Evolutionary conservation across 2,329 filamentous ascomycete genomes (phyloP), one percentile per base, ranked within the genome.

Genomic region (Alternaria arbusti): DNA sequence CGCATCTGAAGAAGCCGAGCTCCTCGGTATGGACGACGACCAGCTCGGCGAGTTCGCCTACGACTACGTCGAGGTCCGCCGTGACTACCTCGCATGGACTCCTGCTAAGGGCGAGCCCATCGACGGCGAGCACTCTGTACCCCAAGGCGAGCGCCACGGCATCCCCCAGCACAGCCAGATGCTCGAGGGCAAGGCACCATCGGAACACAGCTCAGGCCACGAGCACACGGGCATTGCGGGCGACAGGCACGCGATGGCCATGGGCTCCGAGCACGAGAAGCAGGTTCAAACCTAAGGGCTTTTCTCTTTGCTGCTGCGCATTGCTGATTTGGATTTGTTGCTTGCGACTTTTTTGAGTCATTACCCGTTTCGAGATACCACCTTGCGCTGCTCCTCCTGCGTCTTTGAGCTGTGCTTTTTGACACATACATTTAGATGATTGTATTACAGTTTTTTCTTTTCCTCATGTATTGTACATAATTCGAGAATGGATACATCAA

Each of bases 31-130:
- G 91, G 92, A 96, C 75, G 92, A 95, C 77, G 92, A 95, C 82
- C 92, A 96, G 83, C 91, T 95, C 72, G 92, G 92, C 81, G 92
- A 96, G 82, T 96, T 95, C 78, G 92, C 92, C 12, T 95, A 95
- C 84, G 92, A 96, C 80, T 96, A 95, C 79, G 92, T 96, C 69
- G 92, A 96, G 86, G 91, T 95, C 63, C 90, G 92, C 76, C 89
- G 92, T 74, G 92, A 96, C 82, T 96, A 94, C 85, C 88, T 96
- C 43, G 92, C 92, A 63, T 96, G 92, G 92, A 94, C 91, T 28
- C 92, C 92, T 1, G 89, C 90, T 32, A 90, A 90, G 75, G 85
- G 84, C 65, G 88, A 91, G 70, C 90, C 88, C 25, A 84, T 86
- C 54, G 80, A 85, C 61, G 83, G 86, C 66, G 87, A 89, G 64